A percentile compares a stretch with the other conserved stretches of the same genome.
These are phyloP conservation scores for Xerocomellus amylosporus DNA, from an alignment of 768 basidiomycete genomes.

Conservation along the genomic window DNA sequence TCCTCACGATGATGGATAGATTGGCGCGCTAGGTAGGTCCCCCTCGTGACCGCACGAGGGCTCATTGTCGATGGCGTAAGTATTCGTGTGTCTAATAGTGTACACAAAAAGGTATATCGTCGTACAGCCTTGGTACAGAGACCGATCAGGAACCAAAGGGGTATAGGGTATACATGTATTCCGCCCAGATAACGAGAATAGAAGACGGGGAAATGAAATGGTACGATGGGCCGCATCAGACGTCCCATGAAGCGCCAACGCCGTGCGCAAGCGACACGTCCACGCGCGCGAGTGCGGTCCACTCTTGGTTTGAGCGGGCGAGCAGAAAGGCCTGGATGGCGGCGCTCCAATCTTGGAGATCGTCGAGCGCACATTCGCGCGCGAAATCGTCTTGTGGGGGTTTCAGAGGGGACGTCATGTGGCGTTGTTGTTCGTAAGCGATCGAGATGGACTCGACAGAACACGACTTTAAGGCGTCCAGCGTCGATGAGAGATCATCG, in stretches of 20 bases:
- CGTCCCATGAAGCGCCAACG: constrained; percentile 21
- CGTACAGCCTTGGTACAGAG: constrained; percentile 4
- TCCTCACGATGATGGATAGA: too few relatives aligned
- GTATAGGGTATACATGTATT: neutral
- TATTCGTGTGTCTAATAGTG: neutral
- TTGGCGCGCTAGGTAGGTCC: too few relatives aligned
- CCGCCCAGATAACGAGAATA: neutral
- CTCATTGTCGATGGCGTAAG: too few relatives aligned
- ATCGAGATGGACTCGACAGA: constrained; percentile 23
- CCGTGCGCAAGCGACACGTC: constrained; percentile 17
- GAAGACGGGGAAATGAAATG: neutral
- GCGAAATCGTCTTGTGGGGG: constrained; percentile 21
- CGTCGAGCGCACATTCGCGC: constrained; percentile 31
- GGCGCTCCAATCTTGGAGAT: constrained; percentile 28
- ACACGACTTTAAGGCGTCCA: constrained; percentile 18
- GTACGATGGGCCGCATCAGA: constrained; percentile 14
- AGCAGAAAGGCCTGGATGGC: constrained; percentile 22
- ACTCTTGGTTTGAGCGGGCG: constrained; percentile 13
- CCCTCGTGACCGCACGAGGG: too few relatives aligned
- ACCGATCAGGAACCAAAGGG: neutral
- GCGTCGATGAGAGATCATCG: constrained; percentile 22
- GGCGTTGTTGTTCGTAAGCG: constrained; percentile 15
- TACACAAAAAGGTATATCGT: neutral
- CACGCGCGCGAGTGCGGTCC: constrained; percentile 17
- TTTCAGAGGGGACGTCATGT: neutral